These are phyloP conservation scores for Carpinus viminea DNA, from an alignment of 306 rosid species.

Conservation along the genomic window DNA sequence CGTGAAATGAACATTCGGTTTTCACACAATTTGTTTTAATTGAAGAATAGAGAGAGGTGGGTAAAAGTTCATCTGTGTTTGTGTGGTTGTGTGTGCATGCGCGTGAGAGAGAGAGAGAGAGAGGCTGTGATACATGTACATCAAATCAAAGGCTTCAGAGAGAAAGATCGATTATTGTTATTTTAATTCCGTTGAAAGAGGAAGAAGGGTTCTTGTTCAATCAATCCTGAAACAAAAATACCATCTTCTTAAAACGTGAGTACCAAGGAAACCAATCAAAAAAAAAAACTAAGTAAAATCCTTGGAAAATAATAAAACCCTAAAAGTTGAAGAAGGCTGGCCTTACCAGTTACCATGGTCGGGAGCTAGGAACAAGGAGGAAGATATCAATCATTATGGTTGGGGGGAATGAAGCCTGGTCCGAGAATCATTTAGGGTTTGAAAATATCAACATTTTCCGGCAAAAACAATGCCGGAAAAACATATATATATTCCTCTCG, in stretches of 20 bases:
- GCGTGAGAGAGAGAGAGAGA: background rate
- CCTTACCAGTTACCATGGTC: no score
- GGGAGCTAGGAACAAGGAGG: background rate
- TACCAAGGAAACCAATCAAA: no score
- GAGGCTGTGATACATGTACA: background rate
- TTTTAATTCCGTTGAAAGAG: background rate
- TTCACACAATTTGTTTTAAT: background rate
- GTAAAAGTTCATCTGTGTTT: background rate
- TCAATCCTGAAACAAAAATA: no score
- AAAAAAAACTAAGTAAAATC: no score
- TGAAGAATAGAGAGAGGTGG: background rate
- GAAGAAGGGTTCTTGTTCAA: background rate
- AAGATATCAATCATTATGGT: slow-evolving; percentile 12
- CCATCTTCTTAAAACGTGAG: no score
- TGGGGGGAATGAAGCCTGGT: slow-evolving; percentile 92
- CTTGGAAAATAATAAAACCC: no score
- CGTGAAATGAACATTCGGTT: slow-evolving; percentile 44
- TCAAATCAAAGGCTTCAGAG: background rate
- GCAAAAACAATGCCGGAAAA: slow-evolving; percentile 7
- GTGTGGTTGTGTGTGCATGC: background rate
- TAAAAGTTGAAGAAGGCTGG: no score
- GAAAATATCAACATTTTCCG: background rate
- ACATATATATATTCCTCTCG: slow-evolving; percentile 13
- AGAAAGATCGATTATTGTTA: background rate
- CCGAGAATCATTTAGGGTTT: slow-evolving; percentile 56